Evolutionary conservation across 345 rosid species (phyloP).

Genomic region (Eucalyptus leucophloia): DNA sequence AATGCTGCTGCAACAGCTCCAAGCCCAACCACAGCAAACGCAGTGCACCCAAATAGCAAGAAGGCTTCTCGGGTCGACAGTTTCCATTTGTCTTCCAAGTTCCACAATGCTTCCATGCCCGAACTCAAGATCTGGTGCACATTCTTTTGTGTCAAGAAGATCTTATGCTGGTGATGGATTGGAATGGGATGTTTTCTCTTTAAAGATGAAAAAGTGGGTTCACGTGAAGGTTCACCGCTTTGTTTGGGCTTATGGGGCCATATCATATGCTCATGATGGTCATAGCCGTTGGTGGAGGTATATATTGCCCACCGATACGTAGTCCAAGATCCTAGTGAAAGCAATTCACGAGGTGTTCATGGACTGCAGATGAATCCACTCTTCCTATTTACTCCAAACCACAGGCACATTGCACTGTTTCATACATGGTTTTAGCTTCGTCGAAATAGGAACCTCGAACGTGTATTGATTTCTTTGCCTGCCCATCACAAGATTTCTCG

Average conservation of each 20-base stretch:
- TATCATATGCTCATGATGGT: neutral
- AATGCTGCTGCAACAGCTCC: conserved; percentile 16
- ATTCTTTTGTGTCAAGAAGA: neutral
- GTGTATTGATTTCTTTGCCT: neutral
- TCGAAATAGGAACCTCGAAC: neutral
- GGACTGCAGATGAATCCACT: neutral
- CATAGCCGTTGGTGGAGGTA: neutral
- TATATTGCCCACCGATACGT: neutral
- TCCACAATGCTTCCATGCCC: conserved; percentile 67
- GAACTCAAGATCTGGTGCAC: neutral
- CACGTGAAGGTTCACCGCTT: neutral
- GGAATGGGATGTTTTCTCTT: neutral
- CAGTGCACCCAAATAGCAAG: conserved; percentile 30
- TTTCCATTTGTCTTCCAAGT: conserved; percentile 49
- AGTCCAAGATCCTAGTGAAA: neutral
- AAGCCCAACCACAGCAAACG: conserved; percentile 26
- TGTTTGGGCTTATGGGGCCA: neutral
- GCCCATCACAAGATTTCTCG: neutral
- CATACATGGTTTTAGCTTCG: neutral
- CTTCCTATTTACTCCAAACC: neutral
- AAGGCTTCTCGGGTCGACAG: conserved; percentile 42
- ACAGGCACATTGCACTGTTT: neutral
- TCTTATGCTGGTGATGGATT: neutral
- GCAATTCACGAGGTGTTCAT: neutral
- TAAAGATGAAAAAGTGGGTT: neutral